Evolutionary conservation across 495 filamentous ascomycete genomes (phyloP).

Genomic region (Astrocystis sublimbata): DNA sequence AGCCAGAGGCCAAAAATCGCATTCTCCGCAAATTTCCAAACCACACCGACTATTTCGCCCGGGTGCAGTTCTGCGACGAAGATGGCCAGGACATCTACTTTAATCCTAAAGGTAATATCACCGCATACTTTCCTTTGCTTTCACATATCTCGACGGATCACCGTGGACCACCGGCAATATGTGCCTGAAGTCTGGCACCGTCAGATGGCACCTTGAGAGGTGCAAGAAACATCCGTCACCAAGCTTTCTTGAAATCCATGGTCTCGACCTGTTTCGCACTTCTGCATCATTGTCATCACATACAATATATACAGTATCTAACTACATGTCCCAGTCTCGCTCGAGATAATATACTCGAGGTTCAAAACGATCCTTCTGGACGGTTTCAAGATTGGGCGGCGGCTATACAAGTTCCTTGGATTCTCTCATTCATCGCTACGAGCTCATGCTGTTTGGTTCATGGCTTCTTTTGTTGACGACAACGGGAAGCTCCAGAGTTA

Average conservation of each 20-base stretch:
- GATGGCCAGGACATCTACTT: conserved; percentile 63
- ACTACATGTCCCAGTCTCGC: conserved; percentile 36
- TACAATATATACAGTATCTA: too few relatives aligned
- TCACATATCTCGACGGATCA: too few relatives aligned
- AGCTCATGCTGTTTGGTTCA: conserved; percentile 69
- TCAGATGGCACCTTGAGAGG: too few relatives aligned
- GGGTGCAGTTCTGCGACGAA: conserved; percentile 73
- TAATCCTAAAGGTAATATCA: conserved; percentile 38
- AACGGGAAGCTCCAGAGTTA: conserved; percentile 40
- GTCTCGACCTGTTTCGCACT: too few relatives aligned
- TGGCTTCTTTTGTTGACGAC: conserved; percentile 63
- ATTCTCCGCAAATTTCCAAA: conserved; percentile 69
- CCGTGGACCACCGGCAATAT: too few relatives aligned
- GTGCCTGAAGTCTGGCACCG: too few relatives aligned
- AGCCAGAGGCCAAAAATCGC: conserved; percentile 69
- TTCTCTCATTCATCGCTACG: conserved; percentile 77
- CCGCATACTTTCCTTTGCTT: too few relatives aligned
- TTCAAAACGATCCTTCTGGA: conserved; percentile 59
- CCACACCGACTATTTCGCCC: conserved; percentile 65
- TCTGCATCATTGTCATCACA: too few relatives aligned
- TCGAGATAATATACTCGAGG: conserved; percentile 57
- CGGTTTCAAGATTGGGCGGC: conserved; percentile 64
- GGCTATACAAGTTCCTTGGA: conserved; percentile 67
- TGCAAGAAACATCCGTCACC: too few relatives aligned
- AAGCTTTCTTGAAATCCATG: too few relatives aligned